Conservation (phyloP, 2,329 filamentous ascomycete genomes). For the Aspergillus transmontanensis region DNA sequence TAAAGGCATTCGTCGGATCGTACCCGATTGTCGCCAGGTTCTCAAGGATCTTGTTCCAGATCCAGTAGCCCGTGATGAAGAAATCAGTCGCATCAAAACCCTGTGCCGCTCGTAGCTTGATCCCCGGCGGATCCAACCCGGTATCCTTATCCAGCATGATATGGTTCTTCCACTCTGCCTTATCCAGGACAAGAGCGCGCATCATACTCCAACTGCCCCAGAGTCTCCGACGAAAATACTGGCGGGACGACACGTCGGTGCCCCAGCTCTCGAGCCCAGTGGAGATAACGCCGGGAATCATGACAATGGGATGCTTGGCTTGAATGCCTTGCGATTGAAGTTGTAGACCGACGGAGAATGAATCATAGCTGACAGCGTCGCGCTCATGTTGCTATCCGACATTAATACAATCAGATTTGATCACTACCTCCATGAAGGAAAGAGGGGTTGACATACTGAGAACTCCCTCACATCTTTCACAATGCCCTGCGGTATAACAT, state of each 20-base stretch:
- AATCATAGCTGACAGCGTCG: constrained; percentile 87
- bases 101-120: constrained; percentile 90
- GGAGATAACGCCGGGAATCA: constrained; percentile 97
- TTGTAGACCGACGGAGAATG: constrained; percentile 86
- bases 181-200: constrained; percentile 88
- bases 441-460: constrained; percentile 59
- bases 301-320: constrained; percentile 86
- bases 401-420: constrained; percentile 9
- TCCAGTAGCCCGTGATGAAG: constrained; percentile 83
- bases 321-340: constrained; percentile 77
- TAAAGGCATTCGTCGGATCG: constrained; percentile 75
- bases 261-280: constrained; percentile 97
- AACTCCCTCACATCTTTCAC: constrained; percentile 84
- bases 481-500: constrained; percentile 83
- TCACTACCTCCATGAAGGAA: neutral
- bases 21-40: constrained; percentile 96
- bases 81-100: constrained; percentile 98
- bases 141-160: constrained; percentile 95
- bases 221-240: constrained; percentile 89
- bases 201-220: constrained; percentile 99
- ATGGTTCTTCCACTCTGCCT: constrained; percentile 91
- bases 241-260: constrained; percentile 78
- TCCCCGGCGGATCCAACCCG: constrained; percentile 83
- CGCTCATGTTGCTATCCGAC: constrained; percentile 72
- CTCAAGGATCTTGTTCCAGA: constrained; percentile 98